Conservation (phyloP, 1,139 yeast species). For the Meyerozyma smithsonii region DNA sequence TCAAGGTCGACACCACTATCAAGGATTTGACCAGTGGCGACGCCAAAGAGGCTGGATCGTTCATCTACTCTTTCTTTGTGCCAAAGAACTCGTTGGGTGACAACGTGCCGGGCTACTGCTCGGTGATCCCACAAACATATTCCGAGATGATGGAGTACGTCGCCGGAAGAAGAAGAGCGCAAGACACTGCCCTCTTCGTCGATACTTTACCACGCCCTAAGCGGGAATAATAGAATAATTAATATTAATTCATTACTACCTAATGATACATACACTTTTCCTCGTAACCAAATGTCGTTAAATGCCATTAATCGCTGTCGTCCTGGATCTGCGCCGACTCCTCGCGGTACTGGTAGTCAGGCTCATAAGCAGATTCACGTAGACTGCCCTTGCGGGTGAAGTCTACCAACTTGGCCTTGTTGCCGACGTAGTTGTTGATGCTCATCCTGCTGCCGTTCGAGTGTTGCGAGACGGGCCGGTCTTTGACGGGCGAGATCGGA, state of each 20-base stretch:
- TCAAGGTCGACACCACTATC: slow-evolving; percentile 78
- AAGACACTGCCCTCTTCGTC: slow-evolving; percentile 71
- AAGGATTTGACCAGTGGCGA: slow-evolving; percentile 59
- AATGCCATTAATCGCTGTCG: slow-evolving; percentile 24
- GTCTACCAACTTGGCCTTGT: slow-evolving; percentile 46
- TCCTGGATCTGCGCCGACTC: slow-evolving; percentile 35
- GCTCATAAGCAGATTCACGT: slow-evolving; percentile 35
- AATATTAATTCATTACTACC: slow-evolving; percentile 4
- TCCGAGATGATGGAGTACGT: slow-evolving; percentile 89
- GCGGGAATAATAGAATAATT: slow-evolving; percentile 1
- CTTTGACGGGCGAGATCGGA: not conserved
- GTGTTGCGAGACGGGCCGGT: not conserved
- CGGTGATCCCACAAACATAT: slow-evolving; percentile 83
- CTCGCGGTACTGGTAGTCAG: slow-evolving; percentile 23
- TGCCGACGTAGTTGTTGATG: slow-evolving; percentile 1
- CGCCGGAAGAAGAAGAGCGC: slow-evolving; percentile 86
- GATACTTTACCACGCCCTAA: slow-evolving; percentile 30
- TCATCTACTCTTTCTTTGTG: slow-evolving; percentile 83
- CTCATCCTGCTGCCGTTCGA: slow-evolving; percentile 5
- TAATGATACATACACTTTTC: not conserved
- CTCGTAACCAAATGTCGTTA: not conserved
- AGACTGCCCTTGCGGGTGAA: slow-evolving; percentile 45
- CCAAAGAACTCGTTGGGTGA: slow-evolving; percentile 44
- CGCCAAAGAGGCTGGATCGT: slow-evolving; percentile 74
- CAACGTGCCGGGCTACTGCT: slow-evolving; percentile 43